A percentile compares a stretch with the other conserved stretches of the same genome.
Evolutionary conservation across 352 stramenopile genomes (phyloP).

Genomic region (Globisporangium recalcitrans): DNA sequence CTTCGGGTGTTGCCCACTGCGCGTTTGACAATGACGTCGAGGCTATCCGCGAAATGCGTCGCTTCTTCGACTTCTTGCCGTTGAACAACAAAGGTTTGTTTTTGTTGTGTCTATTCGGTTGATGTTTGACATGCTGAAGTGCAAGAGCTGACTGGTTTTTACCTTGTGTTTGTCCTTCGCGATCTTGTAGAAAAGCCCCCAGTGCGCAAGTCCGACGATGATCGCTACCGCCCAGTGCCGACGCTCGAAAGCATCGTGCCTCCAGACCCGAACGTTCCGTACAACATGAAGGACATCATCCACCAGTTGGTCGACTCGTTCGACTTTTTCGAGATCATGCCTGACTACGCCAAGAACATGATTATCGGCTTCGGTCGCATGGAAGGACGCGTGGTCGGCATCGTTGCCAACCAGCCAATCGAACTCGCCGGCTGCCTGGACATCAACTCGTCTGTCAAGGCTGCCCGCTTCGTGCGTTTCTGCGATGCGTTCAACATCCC

Average conservation of each 20-base stretch:
- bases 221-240: constrained; percentile 79
- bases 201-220: constrained; percentile 77
- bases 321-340: constrained; percentile 97
- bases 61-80: constrained; percentile 95
- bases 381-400: constrained; percentile 93
- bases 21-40: constrained; percentile 97
- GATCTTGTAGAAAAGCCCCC: constrained; percentile 60
- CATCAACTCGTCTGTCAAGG: constrained; percentile 96
- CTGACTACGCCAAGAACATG: constrained; percentile 97
- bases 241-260: constrained; percentile 93
- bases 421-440: constrained; percentile 96
- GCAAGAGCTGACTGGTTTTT: not conserved
- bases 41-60: constrained; percentile 89
- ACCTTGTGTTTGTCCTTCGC: not conserved
- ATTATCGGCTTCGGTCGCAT: constrained; percentile 95
- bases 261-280: constrained; percentile 96
- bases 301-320: constrained; percentile 93
- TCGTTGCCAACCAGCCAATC: constrained; percentile 98
- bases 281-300: constrained; percentile 98
- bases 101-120: not conserved
- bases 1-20: constrained; percentile 92
- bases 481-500: constrained; percentile 99
- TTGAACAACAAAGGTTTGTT: constrained; percentile 82
- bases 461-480: constrained; percentile 96
- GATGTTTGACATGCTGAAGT: not conserved